A percentile compares a stretch with the other conserved stretches of the same genome.
Evolutionary conservation across 2,329 filamentous ascomycete genomes (phyloP).

Genomic region (Aspergillus niger): DNA sequence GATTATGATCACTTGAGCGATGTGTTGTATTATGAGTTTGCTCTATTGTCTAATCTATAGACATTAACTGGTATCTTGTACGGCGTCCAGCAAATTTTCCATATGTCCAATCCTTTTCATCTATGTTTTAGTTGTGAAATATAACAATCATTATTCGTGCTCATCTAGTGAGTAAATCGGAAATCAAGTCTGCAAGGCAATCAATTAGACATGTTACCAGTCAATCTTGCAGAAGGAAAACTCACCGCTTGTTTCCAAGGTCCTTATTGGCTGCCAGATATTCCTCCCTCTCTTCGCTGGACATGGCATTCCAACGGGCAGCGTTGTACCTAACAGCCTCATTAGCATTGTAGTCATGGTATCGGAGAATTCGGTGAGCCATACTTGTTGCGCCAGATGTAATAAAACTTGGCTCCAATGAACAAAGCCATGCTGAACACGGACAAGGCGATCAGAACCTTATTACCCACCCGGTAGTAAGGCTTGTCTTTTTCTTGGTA

Average conservation of each 20-base stretch:
- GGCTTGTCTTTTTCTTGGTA: slow-evolving; percentile 59
- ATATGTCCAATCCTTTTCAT: background rate
- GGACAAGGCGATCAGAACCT: slow-evolving; percentile 57
- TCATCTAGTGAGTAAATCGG: slow-evolving; percentile 37
- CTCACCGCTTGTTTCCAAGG: slow-evolving; percentile 47
- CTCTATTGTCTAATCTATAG: background rate
- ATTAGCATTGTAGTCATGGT: slow-evolving; percentile 6
- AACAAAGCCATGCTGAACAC: slow-evolving; percentile 55
- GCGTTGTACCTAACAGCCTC: slow-evolving; percentile 31
- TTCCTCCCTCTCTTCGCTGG: slow-evolving; percentile 37
- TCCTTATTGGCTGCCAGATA: slow-evolving; percentile 44
- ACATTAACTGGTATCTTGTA: background rate
- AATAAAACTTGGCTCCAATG: slow-evolving; percentile 46
- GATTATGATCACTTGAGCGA: background rate
- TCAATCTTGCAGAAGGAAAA: background rate
- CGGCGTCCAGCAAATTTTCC: background rate
- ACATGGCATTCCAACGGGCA: slow-evolving; percentile 45
- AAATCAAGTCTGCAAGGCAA: slow-evolving; percentile 37
- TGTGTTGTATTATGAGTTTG: background rate
- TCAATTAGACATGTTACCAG: background rate
- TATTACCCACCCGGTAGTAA: slow-evolving; percentile 61
- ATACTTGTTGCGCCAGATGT: slow-evolving; percentile 45
- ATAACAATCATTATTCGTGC: background rate
- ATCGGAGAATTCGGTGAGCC: slow-evolving; percentile 9
- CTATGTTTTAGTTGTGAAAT: background rate